Evolutionary conservation across 2,329 filamentous ascomycete genomes (phyloP).

Genomic region (Botrytis sinoallii): DNA sequence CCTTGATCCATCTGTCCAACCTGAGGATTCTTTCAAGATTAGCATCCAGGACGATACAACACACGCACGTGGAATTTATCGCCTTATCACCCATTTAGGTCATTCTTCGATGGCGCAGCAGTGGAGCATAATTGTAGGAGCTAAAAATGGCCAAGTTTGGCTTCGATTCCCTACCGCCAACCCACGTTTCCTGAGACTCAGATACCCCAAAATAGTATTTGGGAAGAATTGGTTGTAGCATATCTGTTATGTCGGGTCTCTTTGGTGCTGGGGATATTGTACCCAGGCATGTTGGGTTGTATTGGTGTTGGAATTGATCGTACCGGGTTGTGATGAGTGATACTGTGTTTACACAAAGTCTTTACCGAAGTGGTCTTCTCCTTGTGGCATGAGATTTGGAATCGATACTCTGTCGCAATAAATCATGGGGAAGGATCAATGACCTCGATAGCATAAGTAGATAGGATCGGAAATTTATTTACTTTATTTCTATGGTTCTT

Average conservation of each 20-base stretch:
- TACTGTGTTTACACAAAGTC: neutral
- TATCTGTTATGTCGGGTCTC: slow-evolving; percentile 8
- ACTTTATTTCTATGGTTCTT: slow-evolving; percentile 5
- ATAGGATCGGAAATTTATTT: neutral
- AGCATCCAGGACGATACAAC: neutral
- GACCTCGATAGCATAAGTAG: neutral
- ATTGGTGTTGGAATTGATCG: neutral
- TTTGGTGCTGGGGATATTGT: neutral
- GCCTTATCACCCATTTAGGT: neutral
- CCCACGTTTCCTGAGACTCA: neutral
- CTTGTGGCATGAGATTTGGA: neutral
- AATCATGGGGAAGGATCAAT: slow-evolving; percentile 1
- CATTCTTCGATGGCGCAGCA: slow-evolving; percentile 9
- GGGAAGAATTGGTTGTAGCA: neutral
- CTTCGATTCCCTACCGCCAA: neutral
- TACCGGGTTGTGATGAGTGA: neutral
- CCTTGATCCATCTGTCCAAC: neutral
- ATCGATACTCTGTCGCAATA: neutral
- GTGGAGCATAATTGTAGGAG: neutral
- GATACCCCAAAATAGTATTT: slow-evolving; percentile 1
- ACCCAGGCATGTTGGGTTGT: neutral
- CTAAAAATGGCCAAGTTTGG: slow-evolving; percentile 3
- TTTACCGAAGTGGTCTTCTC: neutral
- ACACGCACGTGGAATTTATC: slow-evolving; percentile 8
- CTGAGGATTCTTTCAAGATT: slow-evolving; percentile 4